Conservation (phyloP, 2,329 filamentous ascomycete species). For the Fusarium albosuccineum region DNA sequence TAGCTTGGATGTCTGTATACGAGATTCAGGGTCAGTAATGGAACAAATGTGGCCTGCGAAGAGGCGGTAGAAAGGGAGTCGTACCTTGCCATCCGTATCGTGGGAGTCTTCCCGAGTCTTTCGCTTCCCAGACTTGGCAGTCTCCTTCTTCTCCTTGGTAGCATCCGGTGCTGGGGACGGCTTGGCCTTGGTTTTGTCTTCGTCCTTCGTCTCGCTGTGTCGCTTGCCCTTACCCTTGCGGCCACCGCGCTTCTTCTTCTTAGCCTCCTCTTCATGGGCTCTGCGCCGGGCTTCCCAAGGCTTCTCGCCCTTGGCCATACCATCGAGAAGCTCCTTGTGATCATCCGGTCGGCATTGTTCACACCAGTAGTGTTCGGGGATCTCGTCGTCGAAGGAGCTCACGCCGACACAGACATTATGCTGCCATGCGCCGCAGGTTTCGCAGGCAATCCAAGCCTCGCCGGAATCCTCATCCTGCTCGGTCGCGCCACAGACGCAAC, state of each 20-base stretch:
- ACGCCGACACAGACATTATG: slow-evolving; percentile 97
- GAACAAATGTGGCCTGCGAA: slow-evolving; percentile 1
- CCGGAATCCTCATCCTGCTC: slow-evolving; percentile 88
- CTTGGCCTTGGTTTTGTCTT: slow-evolving; percentile 63
- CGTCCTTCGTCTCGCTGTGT: slow-evolving; percentile 74
- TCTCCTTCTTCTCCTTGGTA: slow-evolving; percentile 64
- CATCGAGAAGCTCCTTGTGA: slow-evolving; percentile 84
- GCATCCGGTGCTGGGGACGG: slow-evolving; percentile 57
- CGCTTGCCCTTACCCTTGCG: slow-evolving; percentile 76
- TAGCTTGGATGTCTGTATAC: slow-evolving; percentile 56
- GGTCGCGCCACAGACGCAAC: slow-evolving; percentile 92
- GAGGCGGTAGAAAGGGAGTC: slow-evolving; percentile 19
- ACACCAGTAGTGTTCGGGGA: slow-evolving; percentile 90
- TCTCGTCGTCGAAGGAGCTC: slow-evolving; percentile 80
- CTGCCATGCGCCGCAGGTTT: slow-evolving; percentile 93
- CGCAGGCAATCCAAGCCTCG: slow-evolving; percentile 95
- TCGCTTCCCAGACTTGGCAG: slow-evolving; percentile 64
- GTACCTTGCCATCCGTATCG: slow-evolving; percentile 65
- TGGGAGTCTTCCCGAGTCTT: slow-evolving; percentile 70
- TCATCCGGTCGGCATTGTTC: slow-evolving; percentile 88
- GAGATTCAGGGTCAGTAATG: slow-evolving; percentile 21
- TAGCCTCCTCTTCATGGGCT: slow-evolving; percentile 72
- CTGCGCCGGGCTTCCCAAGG: slow-evolving; percentile 83
- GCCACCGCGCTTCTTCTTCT: slow-evolving; percentile 68
- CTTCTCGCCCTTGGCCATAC: slow-evolving; percentile 83